A percentile compares a stretch with the other conserved stretches of the same genome.
phyloP scores from a whole-genome alignment of 1,284 basidiomycete genomes.

The Peniophora sp. region DNA sequence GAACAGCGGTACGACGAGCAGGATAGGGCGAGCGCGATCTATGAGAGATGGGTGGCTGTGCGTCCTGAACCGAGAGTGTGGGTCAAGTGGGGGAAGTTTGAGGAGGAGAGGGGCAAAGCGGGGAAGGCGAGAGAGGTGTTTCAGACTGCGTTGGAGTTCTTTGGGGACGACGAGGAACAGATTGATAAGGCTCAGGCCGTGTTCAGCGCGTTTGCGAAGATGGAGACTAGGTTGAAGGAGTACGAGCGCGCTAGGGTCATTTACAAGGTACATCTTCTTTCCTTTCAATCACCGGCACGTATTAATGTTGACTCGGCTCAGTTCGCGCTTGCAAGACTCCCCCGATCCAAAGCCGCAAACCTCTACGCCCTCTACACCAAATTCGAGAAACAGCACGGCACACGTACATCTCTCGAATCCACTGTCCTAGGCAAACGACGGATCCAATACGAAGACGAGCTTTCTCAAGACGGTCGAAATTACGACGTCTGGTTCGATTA shows the following conservation, averaged over 20 bases:
- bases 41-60: slow-evolving; percentile 92
- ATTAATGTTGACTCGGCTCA: slow-evolving; percentile 23
- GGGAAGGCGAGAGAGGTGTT: slow-evolving; percentile 96
- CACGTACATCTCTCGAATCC: slow-evolving; percentile 80
- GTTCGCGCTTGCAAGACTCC: slow-evolving; percentile 90
- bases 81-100: slow-evolving; percentile 97
- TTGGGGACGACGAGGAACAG: slow-evolving; percentile 95
- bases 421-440: slow-evolving; percentile 95
- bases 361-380: slow-evolving; percentile 90
- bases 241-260: slow-evolving; percentile 95
- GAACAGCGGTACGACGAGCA: slow-evolving; percentile 91
- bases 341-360: slow-evolving; percentile 81
- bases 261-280: slow-evolving; percentile 67
- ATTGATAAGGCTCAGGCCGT: slow-evolving; percentile 96
- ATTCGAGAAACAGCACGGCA: slow-evolving; percentile 98
- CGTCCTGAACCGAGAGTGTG: slow-evolving; percentile 93
- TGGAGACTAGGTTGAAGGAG: slow-evolving; percentile 95
- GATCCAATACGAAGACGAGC: slow-evolving; percentile 96
- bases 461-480: slow-evolving; percentile 82
- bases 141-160: slow-evolving; percentile 94
- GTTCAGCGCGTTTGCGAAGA: slow-evolving; percentile 94
- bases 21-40: slow-evolving; percentile 88
- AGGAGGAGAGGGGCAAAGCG: slow-evolving; percentile 81
- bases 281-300: background rate
- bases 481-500: slow-evolving; percentile 99